Percentiles rank a stretch among this genome's conserved stretches.
Evolutionary conservation across 306 rosid species (phyloP).

Genomic region (Dalbergia cultrata): DNA sequence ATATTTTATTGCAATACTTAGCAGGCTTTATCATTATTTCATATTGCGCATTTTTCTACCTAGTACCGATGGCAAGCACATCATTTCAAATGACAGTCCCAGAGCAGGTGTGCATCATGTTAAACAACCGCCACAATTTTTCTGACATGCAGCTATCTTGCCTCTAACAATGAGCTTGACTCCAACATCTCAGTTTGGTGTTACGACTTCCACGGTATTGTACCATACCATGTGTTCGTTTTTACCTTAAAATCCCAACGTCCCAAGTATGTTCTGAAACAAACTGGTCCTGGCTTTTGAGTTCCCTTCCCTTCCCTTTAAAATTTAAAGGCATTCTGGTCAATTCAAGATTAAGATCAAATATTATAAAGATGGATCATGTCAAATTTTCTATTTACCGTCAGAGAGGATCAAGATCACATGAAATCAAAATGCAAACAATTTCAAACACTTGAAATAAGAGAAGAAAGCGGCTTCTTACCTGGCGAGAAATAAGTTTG

Average conservation of each 20-base stretch:
- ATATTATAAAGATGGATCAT: background rate
- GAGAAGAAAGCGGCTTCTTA: too few relatives aligned
- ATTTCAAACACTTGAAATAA: background rate
- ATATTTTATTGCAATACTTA: too few relatives aligned
- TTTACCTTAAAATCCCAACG: too few relatives aligned
- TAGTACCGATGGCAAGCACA: too few relatives aligned
- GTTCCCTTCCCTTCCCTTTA: background rate
- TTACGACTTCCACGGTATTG: too few relatives aligned
- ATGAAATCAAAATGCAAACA: background rate
- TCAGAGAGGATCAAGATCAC: background rate
- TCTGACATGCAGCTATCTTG: background rate
- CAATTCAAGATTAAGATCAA: background rate
- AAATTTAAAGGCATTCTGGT: background rate
- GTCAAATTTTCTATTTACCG: background rate
- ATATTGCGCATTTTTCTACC: too few relatives aligned
- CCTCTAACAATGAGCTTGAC: slow-evolving; percentile 6
- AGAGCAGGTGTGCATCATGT: background rate
- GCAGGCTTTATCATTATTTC: too few relatives aligned
- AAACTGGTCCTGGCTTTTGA: background rate
- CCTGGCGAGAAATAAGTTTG: too few relatives aligned
- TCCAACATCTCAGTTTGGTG: too few relatives aligned
- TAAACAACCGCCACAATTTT: background rate
- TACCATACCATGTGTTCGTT: too few relatives aligned
- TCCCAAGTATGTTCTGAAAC: background rate
- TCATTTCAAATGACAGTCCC: too few relatives aligned